Evolutionary conservation across 306 rosid species (phyloP), one percentile per base, ranked within the genome.

Genomic region (Luffa acutangula): DNA sequence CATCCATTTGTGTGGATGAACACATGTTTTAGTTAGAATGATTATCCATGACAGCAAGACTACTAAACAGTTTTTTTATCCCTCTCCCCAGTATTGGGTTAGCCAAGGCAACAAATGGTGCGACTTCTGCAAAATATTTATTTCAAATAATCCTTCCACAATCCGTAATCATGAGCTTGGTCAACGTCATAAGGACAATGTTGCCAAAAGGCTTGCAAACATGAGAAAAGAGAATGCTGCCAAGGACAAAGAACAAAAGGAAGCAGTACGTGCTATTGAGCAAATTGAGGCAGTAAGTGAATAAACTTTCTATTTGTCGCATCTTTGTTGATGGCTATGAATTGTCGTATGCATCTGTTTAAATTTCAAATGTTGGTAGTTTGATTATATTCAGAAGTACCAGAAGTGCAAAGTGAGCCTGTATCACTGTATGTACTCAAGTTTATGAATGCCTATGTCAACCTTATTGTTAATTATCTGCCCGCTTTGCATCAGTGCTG

Each of bases 71-170:
- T 9, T 10, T 60, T 66, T 59, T 66, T 15, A 0, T 66, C 14
- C 81, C 60, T 13, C 37, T 62, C 48, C 11, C 80, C 92, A 93
- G 97, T 95, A 93, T 64, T 95, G 99, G 99, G 97, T 95, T 80
- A 95, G 97, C 87, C 97, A 90, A 84, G 99, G 99, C 57, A 95
- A 93, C 91, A 91, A 95, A 81, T 95, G 99, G 99, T 95, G 99
- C 18, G 97, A 95, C 81, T 90, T 95, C 64, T 91, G 99, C 91
- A 93, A 93, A 86, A 95, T 95, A 80, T 93, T 83, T 81, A 85
- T 95, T 84, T 93, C 99, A 17, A 89, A 89, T 82, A 95, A 95
- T 79, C 94, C 97, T 15, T 77, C 92, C 9, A 90, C 97, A 79
- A 87, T 95, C 57, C 83, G 97, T 82, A 95, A 95, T 78, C 99